Evolutionary conservation across 495 filamentous ascomycete species (phyloP), one percentile per base, ranked within the genome.

Genomic region (Penicillium turbatum): DNA sequence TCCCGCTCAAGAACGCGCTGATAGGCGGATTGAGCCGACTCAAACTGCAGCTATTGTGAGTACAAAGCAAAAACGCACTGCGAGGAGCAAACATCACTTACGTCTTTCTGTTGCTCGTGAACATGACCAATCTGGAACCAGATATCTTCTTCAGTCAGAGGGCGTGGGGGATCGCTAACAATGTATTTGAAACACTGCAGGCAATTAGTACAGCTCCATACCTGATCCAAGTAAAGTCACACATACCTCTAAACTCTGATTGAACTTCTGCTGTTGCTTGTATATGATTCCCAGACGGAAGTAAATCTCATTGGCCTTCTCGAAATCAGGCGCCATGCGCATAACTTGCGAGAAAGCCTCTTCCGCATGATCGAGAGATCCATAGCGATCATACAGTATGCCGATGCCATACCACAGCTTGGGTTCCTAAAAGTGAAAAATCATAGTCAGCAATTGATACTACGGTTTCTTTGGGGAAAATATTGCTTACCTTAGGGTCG

Each of bases 81-180:
- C 7, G 6, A 15, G 24, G n/a, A 27, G 2, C n/a, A 29, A 42
- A 8, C 12, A 36, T 32, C 11, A 82, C 93, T 72, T 77, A 97
- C 93, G 61, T 98, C 93, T 78, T 97, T 97, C 68, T 97, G 92
- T 61, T 97, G 95, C 61, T 99, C 93, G 66, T 99, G 90, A 42
- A 99, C 93, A 70, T 99, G 93, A 21, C 93, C 93, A 60, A 99
- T 97, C 69, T 99, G 93, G 73, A 99, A 99, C 92, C 92, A 97
- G 54, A 99, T 99, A 63, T 99, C 93, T 67, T 97, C 93, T 65
- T 97, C 92, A 1, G 91, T 97, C 68, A 99, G 72, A 13, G 93
- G 93, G 4, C 90, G 82, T 8, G 93, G 93, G 16, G 93, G 95
- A 41, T 96, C 90, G 51, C 82, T 88, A 48, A 97, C 90, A 53